These are phyloP conservation scores for Syncephalastrum monosporum DNA, from an alignment of 371 early-diverging fungal genomes.

Conservation along the genomic window DNA sequence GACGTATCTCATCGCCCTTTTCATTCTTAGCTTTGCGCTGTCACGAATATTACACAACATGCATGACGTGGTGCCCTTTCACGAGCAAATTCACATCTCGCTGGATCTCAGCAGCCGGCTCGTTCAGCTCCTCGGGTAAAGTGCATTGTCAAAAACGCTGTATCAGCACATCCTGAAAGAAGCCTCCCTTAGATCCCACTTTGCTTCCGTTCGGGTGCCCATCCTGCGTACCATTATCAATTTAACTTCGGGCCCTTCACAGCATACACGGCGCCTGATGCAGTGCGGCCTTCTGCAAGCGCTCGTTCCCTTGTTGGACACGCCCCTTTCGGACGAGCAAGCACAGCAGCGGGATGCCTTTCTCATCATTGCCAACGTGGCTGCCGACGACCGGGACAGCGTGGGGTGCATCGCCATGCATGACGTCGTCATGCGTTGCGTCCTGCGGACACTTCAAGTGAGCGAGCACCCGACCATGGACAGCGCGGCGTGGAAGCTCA, in stretches of 20 bases:
- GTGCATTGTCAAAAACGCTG: background rate
- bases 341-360: conserved; percentile 35
- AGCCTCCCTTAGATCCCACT: background rate
- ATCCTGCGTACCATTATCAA: conserved; percentile 51
- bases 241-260: conserved; percentile 55
- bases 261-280: conserved; percentile 34
- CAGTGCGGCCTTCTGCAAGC: conserved; percentile 32
- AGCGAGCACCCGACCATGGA: conserved; percentile 5
- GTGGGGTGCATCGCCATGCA: conserved; percentile 14
- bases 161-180: background rate
- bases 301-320: conserved; percentile 19
- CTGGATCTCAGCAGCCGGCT: conserved; percentile 24
- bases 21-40: conserved; percentile 49
- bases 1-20: background rate
- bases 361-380: conserved; percentile 53
- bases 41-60: conserved; percentile 59
- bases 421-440: conserved; percentile 33
- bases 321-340: conserved; percentile 25
- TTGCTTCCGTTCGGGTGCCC: conserved; percentile 16
- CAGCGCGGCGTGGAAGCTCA: conserved; percentile 53
- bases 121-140: conserved; percentile 28
- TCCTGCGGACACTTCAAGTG: conserved; percentile 32
- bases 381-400: conserved; percentile 45
- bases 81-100: conserved; percentile 17
- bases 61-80: conserved; percentile 43